Percentiles rank a stretch among this genome's conserved stretches.
phyloP scores from a whole-genome alignment of 192 early-diverging fungal species.

The Endogone sp. region DNA sequence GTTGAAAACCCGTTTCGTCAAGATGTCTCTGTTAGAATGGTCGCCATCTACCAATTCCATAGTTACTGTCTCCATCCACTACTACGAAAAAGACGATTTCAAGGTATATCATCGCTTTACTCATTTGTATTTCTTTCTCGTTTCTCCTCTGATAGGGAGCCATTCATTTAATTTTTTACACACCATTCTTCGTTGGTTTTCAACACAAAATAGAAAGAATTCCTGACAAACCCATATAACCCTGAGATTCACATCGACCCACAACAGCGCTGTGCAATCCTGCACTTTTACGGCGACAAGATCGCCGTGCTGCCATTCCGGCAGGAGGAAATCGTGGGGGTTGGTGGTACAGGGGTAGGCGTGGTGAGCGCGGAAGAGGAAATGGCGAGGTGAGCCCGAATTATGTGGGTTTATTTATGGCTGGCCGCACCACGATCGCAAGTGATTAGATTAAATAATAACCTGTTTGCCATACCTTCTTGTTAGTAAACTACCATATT shows the following conservation, averaged over 20 bases:
- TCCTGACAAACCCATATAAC: slow-evolving; percentile 54
- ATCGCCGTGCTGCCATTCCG: slow-evolving; percentile 88
- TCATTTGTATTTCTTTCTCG: neutral
- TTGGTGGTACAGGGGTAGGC: neutral
- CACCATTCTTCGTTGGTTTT: neutral
- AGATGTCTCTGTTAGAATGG: slow-evolving; percentile 93
- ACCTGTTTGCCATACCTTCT: neutral
- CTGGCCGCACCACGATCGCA: too few species aligned
- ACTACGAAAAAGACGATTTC: slow-evolving; percentile 91
- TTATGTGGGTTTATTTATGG: neutral
- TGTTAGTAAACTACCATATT: slow-evolving; percentile 54
- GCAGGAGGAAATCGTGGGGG: slow-evolving; percentile 52
- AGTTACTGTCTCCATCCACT: slow-evolving; percentile 93
- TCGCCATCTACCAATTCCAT: slow-evolving; percentile 67
- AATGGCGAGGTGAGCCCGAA: slow-evolving; percentile 38
- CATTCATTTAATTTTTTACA: neutral
- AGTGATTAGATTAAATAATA: too few species aligned
- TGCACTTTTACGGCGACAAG: slow-evolving; percentile 85
- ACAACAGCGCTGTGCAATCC: slow-evolving; percentile 79
- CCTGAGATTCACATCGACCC: slow-evolving; percentile 78
- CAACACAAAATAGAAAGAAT: slow-evolving; percentile 49
- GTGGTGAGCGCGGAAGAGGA: slow-evolving; percentile 45
- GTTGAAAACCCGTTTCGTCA: slow-evolving; percentile 8
- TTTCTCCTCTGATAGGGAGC: neutral
- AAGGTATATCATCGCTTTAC: slow-evolving; percentile 49